These are phyloP conservation scores for Pisolithus orientalis DNA, from an alignment of 768 basidiomycete genomes.

Conservation along the genomic window DNA sequence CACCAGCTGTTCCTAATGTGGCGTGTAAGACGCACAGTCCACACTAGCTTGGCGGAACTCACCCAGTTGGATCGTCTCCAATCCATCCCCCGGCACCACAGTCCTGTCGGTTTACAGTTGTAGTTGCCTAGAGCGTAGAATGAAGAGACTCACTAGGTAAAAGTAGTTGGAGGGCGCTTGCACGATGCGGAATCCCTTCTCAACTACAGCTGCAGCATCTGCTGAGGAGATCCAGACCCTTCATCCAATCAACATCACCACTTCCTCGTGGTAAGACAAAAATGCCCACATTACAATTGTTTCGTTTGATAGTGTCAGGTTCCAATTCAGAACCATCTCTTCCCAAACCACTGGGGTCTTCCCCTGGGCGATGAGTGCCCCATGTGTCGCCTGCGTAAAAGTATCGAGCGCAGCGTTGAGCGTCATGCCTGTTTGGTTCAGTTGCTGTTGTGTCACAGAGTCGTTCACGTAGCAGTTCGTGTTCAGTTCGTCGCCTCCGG, in stretches of 20 bases:
- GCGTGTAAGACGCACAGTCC: neutral
- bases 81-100: slow-evolving; percentile 46
- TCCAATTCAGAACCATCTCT: slow-evolving; percentile 43
- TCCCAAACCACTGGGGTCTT: slow-evolving; percentile 86
- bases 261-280: neutral
- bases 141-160: slow-evolving; percentile 33
- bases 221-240: slow-evolving; percentile 44
- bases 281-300: slow-evolving; percentile 34
- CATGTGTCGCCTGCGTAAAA: slow-evolving; percentile 59
- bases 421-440: slow-evolving; percentile 45
- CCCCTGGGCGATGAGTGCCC: slow-evolving; percentile 42
- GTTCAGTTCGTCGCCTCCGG: slow-evolving; percentile 83
- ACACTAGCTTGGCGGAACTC: neutral
- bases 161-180: slow-evolving; percentile 48
- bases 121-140: neutral
- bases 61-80: slow-evolving; percentile 29
- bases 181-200: slow-evolving; percentile 37
- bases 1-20: slow-evolving; percentile 38
- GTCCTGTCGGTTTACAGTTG: slow-evolving; percentile 23
- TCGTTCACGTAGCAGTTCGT: slow-evolving; percentile 62
- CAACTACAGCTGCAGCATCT: slow-evolving; percentile 33
- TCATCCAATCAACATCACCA: neutral
- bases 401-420: slow-evolving; percentile 56
- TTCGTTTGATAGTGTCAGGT: slow-evolving; percentile 35
- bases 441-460: slow-evolving; percentile 45